Base-by-base conservation (phyloP, 805 yeast species). In the Zygosaccharomyces kombuchaensis region DNA sequence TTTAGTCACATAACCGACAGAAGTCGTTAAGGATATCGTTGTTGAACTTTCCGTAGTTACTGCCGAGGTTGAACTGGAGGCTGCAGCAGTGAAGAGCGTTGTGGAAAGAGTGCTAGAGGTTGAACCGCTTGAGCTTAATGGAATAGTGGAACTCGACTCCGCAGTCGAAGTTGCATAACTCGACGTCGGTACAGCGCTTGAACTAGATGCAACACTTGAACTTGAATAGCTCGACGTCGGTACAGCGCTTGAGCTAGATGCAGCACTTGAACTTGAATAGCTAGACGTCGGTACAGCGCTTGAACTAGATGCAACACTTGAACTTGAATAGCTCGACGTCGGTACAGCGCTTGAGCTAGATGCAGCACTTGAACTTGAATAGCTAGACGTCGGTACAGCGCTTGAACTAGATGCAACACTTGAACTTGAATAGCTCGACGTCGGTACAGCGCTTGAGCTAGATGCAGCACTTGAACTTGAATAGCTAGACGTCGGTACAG, bases 1-100 rank as follows among this genome's bases (percentile, higher is more conserved):
- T 26, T 48, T 52, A 3, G 67, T 51, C 3, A 65, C 44, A 9
- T 61, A 49, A 10, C 53, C 32, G 5, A 62, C 16, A 12, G 62
- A 43, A 10, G 61, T 47, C 14, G 58, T 37, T 32, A 60, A 29
- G 17, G 57, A 14, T 26, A 41, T 25, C 12, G 57, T 38, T 6
- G 53, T 25, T 19, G 57, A 34, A 10, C 50, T 9, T 4, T 56
- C 30, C 8, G 57, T 32, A 8, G 65, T 43, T 14, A 55, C 32
- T 6, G 53, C 27, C 14, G 55, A n/a, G 4, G 52, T 36, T 22
- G 54, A 23, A 8, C 39, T 35, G 22, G 26, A 16, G 22, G 17
- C 39, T 35, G 22, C 27, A 27, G 17, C 27, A 38, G 13, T 32
- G 26, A 6, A 31, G 21, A 23, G 14, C 41, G 12, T 31, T 31